Percentiles rank a stretch among this genome's conserved stretches.
phyloP scores from a whole-genome alignment of 164 flowering plant species.

The Nymphaea colorata region DNA sequence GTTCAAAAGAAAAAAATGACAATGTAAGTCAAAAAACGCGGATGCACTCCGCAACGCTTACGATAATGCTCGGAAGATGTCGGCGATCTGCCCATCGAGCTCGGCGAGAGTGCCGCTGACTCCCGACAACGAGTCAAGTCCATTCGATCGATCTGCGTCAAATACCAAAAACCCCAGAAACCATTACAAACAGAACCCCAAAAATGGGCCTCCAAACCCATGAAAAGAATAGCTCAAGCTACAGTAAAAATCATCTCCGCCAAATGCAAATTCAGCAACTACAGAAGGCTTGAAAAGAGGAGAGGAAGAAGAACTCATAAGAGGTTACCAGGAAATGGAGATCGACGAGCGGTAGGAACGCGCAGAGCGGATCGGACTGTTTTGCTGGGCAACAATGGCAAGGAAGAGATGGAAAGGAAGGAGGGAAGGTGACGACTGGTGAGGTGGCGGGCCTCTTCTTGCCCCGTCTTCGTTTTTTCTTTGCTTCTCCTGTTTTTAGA shows the following conservation, averaged over 20 bases:
- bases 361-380: background rate
- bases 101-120: constrained; percentile 1
- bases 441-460: background rate
- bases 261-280: background rate
- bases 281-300: background rate
- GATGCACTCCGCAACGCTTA: background rate
- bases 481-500: too few species aligned
- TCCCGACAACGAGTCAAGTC: background rate
- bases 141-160: background rate
- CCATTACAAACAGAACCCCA: background rate
- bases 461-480: too few species aligned
- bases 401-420: background rate
- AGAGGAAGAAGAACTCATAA: background rate
- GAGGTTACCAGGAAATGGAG: background rate
- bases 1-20: too few species aligned
- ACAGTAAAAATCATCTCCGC: background rate
- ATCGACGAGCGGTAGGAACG: background rate
- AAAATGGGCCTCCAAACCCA: background rate
- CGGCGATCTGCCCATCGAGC: constrained; percentile 1
- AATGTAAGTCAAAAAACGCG: too few species aligned
- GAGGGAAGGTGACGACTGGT: background rate
- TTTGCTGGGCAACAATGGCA: background rate
- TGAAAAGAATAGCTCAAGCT: background rate
- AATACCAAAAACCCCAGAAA: background rate
- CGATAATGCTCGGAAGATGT: constrained; percentile 3